Conservation (phyloP, 2,329 filamentous ascomycete genomes). For the Raffaelea deltoideospora region DNA sequence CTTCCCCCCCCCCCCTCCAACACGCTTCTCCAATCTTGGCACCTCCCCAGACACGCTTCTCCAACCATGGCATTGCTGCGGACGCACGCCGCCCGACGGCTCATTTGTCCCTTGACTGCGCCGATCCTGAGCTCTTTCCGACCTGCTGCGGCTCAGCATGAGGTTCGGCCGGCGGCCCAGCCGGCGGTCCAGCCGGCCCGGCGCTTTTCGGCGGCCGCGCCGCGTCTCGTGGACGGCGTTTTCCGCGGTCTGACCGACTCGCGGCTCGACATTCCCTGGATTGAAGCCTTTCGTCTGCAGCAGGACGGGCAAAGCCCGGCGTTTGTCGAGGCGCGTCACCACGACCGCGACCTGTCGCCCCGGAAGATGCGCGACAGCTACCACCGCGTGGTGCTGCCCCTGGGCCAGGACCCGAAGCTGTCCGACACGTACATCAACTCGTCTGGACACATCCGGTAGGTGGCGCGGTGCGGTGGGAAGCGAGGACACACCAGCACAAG, state of each 20-base stretch:
- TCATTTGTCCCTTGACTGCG: no score
- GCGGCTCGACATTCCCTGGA: slow-evolving; percentile 41
- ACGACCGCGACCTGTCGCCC: slow-evolving; percentile 42
- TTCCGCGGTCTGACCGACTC: slow-evolving; percentile 21
- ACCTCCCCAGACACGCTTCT: no score
- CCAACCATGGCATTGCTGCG: no score
- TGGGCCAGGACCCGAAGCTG: slow-evolving; percentile 62
- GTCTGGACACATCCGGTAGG: slow-evolving; percentile 55
- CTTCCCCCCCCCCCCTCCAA: no score
- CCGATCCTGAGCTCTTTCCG: no score
- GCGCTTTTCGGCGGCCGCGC: slow-evolving; percentile 2
- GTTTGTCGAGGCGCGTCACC: slow-evolving; percentile 10
- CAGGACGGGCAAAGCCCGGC: slow-evolving; percentile 22
- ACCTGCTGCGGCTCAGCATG: no score
- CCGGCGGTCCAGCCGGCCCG: no score
- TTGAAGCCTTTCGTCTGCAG: slow-evolving; percentile 47
- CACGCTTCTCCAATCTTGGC: no score
- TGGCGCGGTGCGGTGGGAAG: slow-evolving; percentile 25
- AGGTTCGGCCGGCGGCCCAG: no score
- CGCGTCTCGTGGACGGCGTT: slow-evolving; percentile 18
- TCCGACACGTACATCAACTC: slow-evolving; percentile 67
- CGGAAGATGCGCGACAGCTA: slow-evolving; percentile 60
- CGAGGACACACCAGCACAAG: no score
- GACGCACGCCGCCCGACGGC: no score
- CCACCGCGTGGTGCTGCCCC: slow-evolving; percentile 47